phyloP scores from a whole-genome alignment of 2,329 filamentous ascomycete genomes.

The Raffaelea arxii region DNA sequence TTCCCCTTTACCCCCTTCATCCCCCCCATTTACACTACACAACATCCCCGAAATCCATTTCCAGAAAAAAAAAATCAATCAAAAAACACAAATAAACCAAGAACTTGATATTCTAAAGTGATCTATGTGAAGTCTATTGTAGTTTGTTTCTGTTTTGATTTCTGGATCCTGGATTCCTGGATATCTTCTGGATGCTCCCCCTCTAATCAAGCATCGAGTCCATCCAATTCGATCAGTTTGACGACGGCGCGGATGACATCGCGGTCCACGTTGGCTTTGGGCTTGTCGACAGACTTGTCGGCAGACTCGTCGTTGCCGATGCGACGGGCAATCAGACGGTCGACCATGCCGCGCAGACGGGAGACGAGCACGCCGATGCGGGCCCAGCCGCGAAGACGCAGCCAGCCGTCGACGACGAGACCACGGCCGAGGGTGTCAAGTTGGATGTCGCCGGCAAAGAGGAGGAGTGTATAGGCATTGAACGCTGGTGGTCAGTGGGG shows the following conservation, averaged over 20 bases:
- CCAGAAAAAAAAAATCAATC: neutral
- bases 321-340: conserved; percentile 70
- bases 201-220: conserved; percentile 54
- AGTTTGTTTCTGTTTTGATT: too few species aligned
- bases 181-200: too few species aligned
- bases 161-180: too few species aligned
- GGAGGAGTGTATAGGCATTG: conserved; percentile 76
- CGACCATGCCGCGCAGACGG: conserved; percentile 74
- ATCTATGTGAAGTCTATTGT: too few species aligned
- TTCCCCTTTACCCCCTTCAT: too few species aligned
- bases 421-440: conserved; percentile 84
- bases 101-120: too few species aligned
- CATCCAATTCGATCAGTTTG: conserved; percentile 80
- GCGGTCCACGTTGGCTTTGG: conserved; percentile 32
- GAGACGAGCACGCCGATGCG: conserved; percentile 85
- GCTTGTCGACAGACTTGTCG: neutral
- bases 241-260: conserved; percentile 70
- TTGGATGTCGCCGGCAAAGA: conserved; percentile 80
- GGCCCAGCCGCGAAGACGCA: conserved; percentile 80
- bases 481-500: conserved; percentile 50
- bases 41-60: neutral
- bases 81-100: neutral
- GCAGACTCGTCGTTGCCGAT: conserved; percentile 63
- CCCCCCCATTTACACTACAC: neutral
- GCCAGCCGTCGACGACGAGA: conserved; percentile 84